A percentile compares a stretch with the other conserved stretches of the same genome.
Evolutionary conservation across 129 eudicot genomes (phyloP).

Genomic region (Lonicera japonica): DNA sequence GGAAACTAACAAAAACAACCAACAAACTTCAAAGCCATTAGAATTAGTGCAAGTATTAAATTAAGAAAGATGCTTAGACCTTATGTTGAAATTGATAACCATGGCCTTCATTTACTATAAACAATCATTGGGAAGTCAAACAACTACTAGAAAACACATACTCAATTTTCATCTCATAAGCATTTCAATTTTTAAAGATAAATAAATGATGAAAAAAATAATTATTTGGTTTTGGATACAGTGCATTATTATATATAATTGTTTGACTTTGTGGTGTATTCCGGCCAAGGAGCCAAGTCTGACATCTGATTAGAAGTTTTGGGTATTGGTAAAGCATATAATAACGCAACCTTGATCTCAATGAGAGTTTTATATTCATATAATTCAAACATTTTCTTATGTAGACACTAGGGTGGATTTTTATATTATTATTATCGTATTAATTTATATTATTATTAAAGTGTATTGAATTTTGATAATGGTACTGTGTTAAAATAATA

Average conservation of each 20-base stretch:
- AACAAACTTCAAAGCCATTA: constrained; percentile 19
- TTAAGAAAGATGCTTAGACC: constrained; percentile 16
- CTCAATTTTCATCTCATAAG: not conserved
- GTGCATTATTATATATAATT: no score
- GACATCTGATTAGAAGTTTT: not conserved
- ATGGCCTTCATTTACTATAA: no score
- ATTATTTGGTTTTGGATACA: no score
- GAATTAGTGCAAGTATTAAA: not conserved
- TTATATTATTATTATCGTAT: no score
- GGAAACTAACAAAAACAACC: not conserved
- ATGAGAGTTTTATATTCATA: not conserved
- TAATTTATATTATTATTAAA: no score
- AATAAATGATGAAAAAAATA: no score
- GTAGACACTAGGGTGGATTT: no score
- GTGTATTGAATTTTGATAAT: no score
- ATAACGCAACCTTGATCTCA: not conserved
- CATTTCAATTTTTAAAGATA: not conserved
- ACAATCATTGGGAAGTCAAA: constrained; percentile 11
- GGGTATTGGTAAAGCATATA: not conserved
- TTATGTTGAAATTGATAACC: not conserved
- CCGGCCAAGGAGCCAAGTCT: not conserved
- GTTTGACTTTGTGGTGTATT: not conserved
- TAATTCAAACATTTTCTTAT: no score
- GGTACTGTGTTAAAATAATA: no score
- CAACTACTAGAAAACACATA: not conserved